Conservation (phyloP, 2,329 filamentous ascomycete species). For the Aspergillus pseudotamarii region DNA sequence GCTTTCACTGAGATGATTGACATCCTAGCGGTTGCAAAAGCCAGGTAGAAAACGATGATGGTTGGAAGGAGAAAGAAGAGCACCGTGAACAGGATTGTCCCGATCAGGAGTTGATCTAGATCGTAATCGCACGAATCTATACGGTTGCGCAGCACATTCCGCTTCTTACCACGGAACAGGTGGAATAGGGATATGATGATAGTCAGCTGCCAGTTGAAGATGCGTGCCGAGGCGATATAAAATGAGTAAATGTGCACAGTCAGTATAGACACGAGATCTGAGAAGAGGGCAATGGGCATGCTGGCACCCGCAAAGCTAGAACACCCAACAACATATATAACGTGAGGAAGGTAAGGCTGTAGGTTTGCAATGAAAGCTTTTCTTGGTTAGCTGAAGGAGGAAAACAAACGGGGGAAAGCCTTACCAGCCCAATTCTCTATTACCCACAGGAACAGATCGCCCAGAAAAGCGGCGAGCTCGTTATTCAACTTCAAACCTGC, state of each 20-base stretch:
- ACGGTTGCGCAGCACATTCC: constrained; percentile 93
- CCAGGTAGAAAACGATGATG: constrained; percentile 93
- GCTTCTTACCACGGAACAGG: constrained; percentile 95
- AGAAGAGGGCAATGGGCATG: constrained; percentile 95
- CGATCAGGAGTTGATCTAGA: constrained; percentile 91
- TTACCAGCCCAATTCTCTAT: constrained; percentile 95
- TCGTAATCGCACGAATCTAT: constrained; percentile 99
- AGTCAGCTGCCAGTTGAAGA: constrained; percentile 97
- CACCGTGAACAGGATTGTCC: constrained; percentile 93
- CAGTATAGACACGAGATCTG: constrained; percentile 85
- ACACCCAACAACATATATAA: constrained; percentile 92
- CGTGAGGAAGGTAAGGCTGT: constrained; percentile 75
- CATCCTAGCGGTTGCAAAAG: constrained; percentile 93
- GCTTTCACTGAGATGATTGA: constrained; percentile 93
- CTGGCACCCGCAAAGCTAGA: constrained; percentile 94
- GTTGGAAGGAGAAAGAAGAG: constrained; percentile 94
- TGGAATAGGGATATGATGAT: constrained; percentile 98
- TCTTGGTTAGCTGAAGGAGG: constrained; percentile 18
- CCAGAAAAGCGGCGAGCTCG: constrained; percentile 89
- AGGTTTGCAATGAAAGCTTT: constrained; percentile 74
- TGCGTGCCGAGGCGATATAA: constrained; percentile 93
- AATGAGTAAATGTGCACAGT: constrained; percentile 98
- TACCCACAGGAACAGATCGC: constrained; percentile 95
- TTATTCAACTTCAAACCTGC: constrained; percentile 94
- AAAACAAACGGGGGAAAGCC: constrained; percentile 17